These are phyloP conservation scores for Hygrophorus pudorinus DNA, from an alignment of 768 basidiomycete species.

Conservation along the genomic window DNA sequence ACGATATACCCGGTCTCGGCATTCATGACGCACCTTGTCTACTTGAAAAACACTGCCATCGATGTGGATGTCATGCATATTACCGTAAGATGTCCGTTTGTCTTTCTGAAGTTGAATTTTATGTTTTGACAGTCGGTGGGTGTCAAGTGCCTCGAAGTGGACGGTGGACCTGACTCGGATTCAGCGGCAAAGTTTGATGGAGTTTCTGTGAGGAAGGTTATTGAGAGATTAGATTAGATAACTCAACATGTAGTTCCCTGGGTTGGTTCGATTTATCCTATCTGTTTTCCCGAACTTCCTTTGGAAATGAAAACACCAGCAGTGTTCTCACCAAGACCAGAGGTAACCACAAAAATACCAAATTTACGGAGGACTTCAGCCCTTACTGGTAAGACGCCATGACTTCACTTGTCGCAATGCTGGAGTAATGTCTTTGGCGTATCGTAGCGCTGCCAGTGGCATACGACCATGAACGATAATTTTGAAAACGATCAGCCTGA, in stretches of 20 bases:
- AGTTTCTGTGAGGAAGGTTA: slow-evolving; percentile 30
- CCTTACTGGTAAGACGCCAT: too few species aligned
- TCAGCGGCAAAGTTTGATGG: slow-evolving; percentile 32
- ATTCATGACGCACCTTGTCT: slow-evolving; percentile 79
- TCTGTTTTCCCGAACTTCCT: too few species aligned
- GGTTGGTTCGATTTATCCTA: too few species aligned
- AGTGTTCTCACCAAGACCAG: too few species aligned
- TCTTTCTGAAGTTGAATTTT: slow-evolving; percentile 1
- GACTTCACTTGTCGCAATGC: too few species aligned
- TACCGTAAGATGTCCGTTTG: slow-evolving; percentile 35
- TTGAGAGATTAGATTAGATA: slow-evolving; percentile 11
- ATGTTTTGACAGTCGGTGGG: slow-evolving; percentile 38
- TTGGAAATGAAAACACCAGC: too few species aligned
- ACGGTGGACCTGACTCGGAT: slow-evolving; percentile 6
- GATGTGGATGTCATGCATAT: slow-evolving; percentile 51
- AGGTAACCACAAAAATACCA: too few species aligned
- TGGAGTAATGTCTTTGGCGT: too few species aligned
- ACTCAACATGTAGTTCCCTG: background rate
- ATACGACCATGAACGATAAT: too few species aligned
- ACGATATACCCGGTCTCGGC: slow-evolving; percentile 67
- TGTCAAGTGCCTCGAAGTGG: slow-evolving; percentile 47
- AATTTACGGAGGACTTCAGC: too few species aligned
- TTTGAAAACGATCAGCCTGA: too few species aligned
- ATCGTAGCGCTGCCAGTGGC: too few species aligned
- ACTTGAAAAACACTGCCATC: slow-evolving; percentile 55